Conservation (phyloP, 371 early-diverging fungal species). For the Rhizopus arrhizus region DNA sequence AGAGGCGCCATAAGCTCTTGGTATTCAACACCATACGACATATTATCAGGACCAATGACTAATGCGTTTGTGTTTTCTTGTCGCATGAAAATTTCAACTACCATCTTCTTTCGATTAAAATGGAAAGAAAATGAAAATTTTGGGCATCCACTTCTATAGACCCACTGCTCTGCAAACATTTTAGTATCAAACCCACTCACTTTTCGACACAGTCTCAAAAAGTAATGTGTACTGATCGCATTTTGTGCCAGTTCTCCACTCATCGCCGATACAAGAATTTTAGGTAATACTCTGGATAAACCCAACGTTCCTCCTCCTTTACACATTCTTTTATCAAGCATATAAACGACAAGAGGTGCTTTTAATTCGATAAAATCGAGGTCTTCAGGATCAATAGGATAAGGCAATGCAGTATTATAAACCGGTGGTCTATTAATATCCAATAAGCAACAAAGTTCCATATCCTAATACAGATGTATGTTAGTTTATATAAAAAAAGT, state of each 20-base stretch:
- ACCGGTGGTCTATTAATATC: slow-evolving; percentile 89
- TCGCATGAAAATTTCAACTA: slow-evolving; percentile 84
- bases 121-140: slow-evolving; percentile 75
- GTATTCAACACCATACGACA: slow-evolving; percentile 20
- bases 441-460: slow-evolving; percentile 74
- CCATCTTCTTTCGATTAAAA: slow-evolving; percentile 93
- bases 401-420: slow-evolving; percentile 65
- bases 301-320: slow-evolving; percentile 79
- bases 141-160: slow-evolving; percentile 87
- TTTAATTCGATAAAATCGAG: slow-evolving; percentile 82
- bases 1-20: slow-evolving; percentile 46
- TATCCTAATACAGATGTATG: slow-evolving; percentile 58
- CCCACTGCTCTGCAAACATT: slow-evolving; percentile 91
- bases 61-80: slow-evolving; percentile 78
- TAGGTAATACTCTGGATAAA: slow-evolving; percentile 79
- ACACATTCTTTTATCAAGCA: slow-evolving; percentile 90
- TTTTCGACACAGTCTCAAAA: slow-evolving; percentile 79
- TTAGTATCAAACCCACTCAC: slow-evolving; percentile 78
- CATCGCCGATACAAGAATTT: slow-evolving; percentile 77
- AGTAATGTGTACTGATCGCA: slow-evolving; percentile 81
- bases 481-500: background rate
- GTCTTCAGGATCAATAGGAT: slow-evolving; percentile 71
- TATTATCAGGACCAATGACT: slow-evolving; percentile 15
- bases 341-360: slow-evolving; percentile 85
- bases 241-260: slow-evolving; percentile 79